These are phyloP conservation scores for Gracilaria gracilis DNA, from an alignment of 23 red algal species.

Conservation along the genomic window DNA sequence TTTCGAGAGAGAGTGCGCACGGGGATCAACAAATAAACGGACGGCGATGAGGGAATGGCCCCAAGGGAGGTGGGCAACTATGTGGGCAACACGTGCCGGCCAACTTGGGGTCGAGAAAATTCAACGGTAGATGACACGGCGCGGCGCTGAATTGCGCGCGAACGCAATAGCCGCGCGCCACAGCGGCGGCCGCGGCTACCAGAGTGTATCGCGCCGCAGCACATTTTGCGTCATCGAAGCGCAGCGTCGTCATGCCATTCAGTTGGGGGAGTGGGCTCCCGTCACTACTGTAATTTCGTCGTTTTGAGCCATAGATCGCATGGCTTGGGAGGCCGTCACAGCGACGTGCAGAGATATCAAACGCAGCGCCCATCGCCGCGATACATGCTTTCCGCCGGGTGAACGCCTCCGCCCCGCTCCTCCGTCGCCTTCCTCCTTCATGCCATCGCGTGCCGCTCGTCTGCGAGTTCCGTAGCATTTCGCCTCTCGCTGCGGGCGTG, in stretches of 20 bases:
- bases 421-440: not conserved
- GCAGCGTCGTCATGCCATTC: not conserved
- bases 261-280: conserved; percentile 18
- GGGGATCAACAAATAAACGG: not conserved
- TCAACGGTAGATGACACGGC: not conserved
- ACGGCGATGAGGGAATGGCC: not conserved
- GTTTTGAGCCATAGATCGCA: conserved; percentile 18
- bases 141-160: not conserved
- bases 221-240: not conserved
- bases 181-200: not conserved
- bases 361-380: not conserved
- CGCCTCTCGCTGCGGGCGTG: not conserved
- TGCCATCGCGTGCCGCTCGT: not conserved
- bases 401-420: not conserved
- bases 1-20: not conserved
- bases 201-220: not conserved
- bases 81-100: too few species aligned
- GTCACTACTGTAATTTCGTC: conserved; percentile 1
- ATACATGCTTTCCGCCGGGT: not conserved
- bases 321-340: not conserved
- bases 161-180: not conserved
- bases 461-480: not conserved
- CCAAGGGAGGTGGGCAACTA: too few species aligned
- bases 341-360: conserved; percentile 4
- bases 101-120: too few species aligned